Evolutionary conservation across 2,329 filamentous ascomycete species (phyloP).

Genomic region (Xylaria arbuscula): DNA sequence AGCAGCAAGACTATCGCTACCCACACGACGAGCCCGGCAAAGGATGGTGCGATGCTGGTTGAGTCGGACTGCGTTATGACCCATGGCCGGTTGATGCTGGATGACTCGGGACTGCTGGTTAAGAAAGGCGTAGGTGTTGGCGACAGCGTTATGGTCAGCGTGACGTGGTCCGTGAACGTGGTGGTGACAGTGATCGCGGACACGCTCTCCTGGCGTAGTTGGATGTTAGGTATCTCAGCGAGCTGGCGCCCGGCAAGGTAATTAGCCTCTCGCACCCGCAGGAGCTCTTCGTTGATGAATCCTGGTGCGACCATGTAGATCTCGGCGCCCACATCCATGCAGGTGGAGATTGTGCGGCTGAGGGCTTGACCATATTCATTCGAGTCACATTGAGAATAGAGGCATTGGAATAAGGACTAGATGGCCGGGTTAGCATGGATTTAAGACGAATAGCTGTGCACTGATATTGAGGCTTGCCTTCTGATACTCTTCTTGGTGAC

Average conservation of each 20-base stretch:
- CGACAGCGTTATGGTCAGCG: constrained; percentile 36
- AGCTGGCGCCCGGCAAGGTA: constrained; percentile 48
- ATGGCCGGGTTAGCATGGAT: constrained; percentile 3
- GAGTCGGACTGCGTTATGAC: constrained; percentile 41
- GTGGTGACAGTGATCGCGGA: constrained; percentile 40
- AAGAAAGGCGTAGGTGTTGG: constrained; percentile 39
- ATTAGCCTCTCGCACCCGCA: constrained; percentile 46
- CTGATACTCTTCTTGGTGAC: constrained; percentile 48
- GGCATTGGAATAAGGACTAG: constrained; percentile 49
- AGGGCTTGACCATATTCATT: constrained; percentile 47
- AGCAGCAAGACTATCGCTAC: constrained; percentile 41
- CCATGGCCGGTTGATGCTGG: constrained; percentile 44
- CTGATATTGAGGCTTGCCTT: constrained; percentile 34
- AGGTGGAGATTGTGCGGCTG: constrained; percentile 46
- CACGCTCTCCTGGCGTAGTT: constrained; percentile 47
- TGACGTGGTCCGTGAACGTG: constrained; percentile 41
- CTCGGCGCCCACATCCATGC: constrained; percentile 47
- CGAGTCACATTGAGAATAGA: constrained; percentile 50
- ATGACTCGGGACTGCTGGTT: constrained; percentile 32
- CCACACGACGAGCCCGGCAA: constrained; percentile 46
- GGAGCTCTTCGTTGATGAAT: constrained; percentile 41
- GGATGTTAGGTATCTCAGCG: constrained; percentile 45
- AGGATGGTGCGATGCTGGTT: constrained; percentile 38
- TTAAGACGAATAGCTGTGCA: neutral
- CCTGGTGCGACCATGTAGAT: constrained; percentile 48